These are phyloP conservation scores for Pleurotus sapidus DNA, from an alignment of 768 basidiomycete species.

Conservation along the genomic window DNA sequence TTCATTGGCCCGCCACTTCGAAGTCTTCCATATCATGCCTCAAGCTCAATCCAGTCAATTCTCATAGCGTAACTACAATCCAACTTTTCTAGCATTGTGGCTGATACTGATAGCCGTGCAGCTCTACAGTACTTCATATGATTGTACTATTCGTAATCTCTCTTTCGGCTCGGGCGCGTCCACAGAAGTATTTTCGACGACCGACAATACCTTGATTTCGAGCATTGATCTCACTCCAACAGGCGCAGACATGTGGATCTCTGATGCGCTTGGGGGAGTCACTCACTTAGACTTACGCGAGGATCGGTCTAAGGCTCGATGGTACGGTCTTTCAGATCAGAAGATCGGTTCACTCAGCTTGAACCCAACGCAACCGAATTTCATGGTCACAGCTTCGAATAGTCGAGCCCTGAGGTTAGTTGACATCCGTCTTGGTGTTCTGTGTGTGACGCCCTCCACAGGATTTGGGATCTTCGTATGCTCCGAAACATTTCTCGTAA, in stretches of 20 bases:
- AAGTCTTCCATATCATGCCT: slow-evolving; percentile 79
- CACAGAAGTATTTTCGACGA: slow-evolving; percentile 62
- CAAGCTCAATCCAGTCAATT: slow-evolving; percentile 73
- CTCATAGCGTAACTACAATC: slow-evolving; percentile 54
- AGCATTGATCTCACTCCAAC: slow-evolving; percentile 65
- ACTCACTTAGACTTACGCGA: slow-evolving; percentile 79
- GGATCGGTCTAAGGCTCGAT: slow-evolving; percentile 46
- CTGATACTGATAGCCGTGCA: slow-evolving; percentile 21
- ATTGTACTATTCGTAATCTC: slow-evolving; percentile 70
- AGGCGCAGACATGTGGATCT: slow-evolving; percentile 84
- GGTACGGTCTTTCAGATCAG: slow-evolving; percentile 64
- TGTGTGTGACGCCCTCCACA: slow-evolving; percentile 22
- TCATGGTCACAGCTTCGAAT: slow-evolving; percentile 76
- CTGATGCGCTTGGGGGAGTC: slow-evolving; percentile 66
- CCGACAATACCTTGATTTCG: slow-evolving; percentile 55
- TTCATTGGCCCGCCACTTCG: slow-evolving; percentile 80
- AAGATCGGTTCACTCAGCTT: slow-evolving; percentile 82
- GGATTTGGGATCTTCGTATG: slow-evolving; percentile 81
- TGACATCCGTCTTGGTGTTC: background rate
- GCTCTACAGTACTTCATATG: slow-evolving; percentile 83
- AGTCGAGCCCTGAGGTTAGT: slow-evolving; percentile 66
- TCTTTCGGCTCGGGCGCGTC: slow-evolving; percentile 75
- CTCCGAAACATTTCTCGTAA: slow-evolving; percentile 41
- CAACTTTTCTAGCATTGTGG: background rate
- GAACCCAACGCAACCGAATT: slow-evolving; percentile 66